Conservation (phyloP, 2,329 filamentous ascomycete species). For the Thielaviopsis ethacetica region DNA sequence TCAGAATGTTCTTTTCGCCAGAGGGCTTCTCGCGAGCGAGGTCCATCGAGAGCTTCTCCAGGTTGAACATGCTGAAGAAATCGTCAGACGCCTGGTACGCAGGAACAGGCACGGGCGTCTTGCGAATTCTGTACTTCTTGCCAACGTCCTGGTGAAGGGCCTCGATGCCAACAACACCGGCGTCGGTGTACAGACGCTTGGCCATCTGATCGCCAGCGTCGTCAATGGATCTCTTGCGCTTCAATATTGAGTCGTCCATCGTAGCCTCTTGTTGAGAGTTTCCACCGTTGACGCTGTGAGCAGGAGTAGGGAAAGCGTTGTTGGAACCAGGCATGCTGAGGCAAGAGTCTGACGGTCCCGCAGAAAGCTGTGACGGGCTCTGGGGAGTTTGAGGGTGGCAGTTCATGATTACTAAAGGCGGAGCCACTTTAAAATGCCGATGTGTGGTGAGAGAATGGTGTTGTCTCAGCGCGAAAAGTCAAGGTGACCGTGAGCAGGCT, state of each 20-base stretch:
- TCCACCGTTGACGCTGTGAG: conserved; percentile 45
- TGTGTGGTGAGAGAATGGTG: not conserved
- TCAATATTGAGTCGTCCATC: conserved; percentile 36
- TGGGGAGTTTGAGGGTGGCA: conserved; percentile 52
- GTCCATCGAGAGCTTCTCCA: conserved; percentile 40
- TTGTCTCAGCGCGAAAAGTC: not conserved
- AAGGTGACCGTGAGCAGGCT: not conserved
- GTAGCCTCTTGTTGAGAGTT: conserved; percentile 19
- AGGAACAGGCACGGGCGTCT: conserved; percentile 13
- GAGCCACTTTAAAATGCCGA: not conserved
- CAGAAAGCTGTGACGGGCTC: conserved; percentile 47
- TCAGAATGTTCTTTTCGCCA: conserved; percentile 49
- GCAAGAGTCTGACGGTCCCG: conserved; percentile 35
- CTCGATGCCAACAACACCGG: conserved; percentile 38
- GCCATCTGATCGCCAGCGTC: conserved; percentile 38
- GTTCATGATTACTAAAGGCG: conserved; percentile 36
- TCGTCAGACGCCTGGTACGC: conserved; percentile 27
- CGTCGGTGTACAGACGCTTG: conserved; percentile 47
- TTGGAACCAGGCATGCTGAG: conserved; percentile 34
- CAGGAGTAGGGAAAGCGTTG: conserved; percentile 40
- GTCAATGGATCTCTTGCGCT: conserved; percentile 44
- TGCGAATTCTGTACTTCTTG: conserved; percentile 50
- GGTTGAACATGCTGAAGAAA: conserved; percentile 40
- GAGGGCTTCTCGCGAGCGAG: conserved; percentile 48
- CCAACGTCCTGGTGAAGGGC: conserved; percentile 51